Base-by-base conservation (phyloP, 169 alveolate species). In the Babesia gibsoni region DNA sequence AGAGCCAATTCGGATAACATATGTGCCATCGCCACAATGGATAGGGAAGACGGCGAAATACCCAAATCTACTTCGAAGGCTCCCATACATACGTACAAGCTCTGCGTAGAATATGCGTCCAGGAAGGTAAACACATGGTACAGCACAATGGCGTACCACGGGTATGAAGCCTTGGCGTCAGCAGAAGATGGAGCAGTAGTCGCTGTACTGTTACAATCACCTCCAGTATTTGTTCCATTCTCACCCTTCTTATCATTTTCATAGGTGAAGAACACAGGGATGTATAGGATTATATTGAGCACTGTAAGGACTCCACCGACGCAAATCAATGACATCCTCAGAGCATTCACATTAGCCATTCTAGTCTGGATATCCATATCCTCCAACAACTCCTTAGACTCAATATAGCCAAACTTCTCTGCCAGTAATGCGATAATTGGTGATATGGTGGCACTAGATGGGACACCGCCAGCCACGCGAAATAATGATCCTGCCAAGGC, bases 381-480 rank as follows among this genome's bases (percentile, higher is more conserved):
- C n/a, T 8, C 29, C 4, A 61, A 33, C 18, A 58, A 33, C 2
- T 0, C 59, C 20, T 14, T 7, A 5, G 72, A 23, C 22, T 9
- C 46, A 27, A 6, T 16, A 58, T 61, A 61, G 35, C 94, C 95
- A 72, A 91, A 94, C 48, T 73, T 67, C 70, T 94, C 97, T 7
- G 95, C 90, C 54, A 94, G 48, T 50, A 84, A 68, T 8, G 96
- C 97, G 39, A 92, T 89, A 43, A 92, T 84, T 0, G 96, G 96
- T 3, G 94, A 92, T 59, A 96, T 95, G 33, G 89, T 53, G 46
- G 89, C 50, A 14, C 94, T 91, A 8, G 95, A 91, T 6, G 92
- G 84, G 33, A 91, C 85, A 14, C 96, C 96, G 57, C 91, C 96
- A 43, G 90, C 73, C 25, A 94, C 91, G 25, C 92, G 89, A 41